These are phyloP conservation scores for Metarhizium robertsii DNA, from an alignment of 2,329 filamentous ascomycete species.

Conservation along the genomic window DNA sequence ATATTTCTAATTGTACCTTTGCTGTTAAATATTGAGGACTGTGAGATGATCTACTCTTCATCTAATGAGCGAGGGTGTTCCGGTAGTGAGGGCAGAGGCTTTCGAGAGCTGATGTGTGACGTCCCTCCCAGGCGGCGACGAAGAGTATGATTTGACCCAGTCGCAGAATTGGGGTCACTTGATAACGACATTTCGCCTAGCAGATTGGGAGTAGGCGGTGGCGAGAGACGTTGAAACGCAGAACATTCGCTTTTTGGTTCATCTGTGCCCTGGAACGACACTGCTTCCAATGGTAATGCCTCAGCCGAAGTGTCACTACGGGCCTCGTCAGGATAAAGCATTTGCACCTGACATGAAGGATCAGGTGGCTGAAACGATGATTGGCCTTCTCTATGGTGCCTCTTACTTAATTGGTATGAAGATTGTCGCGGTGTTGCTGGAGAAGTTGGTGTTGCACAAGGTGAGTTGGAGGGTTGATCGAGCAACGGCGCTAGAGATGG, in stretches of 20 bases:
- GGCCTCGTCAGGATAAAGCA: background rate
- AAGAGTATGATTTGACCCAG: conserved; percentile 1
- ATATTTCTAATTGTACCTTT: background rate
- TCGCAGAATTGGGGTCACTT: conserved; percentile 1
- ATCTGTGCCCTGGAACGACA: conserved; percentile 2
- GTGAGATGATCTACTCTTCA: conserved; percentile 11
- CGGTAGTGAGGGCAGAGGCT: conserved; percentile 27
- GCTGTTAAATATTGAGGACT: background rate
- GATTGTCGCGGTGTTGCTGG: conserved; percentile 8
- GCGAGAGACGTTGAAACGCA: conserved; percentile 17
- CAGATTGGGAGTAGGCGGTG: conserved; percentile 15
- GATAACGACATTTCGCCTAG: conserved; percentile 8
- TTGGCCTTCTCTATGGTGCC: background rate
- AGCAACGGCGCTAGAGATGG: conserved; percentile 21
- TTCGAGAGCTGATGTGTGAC: conserved; percentile 20
- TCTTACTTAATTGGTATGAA: background rate
- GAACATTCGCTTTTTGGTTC: conserved; percentile 8
- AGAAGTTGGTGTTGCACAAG: conserved; percentile 14
- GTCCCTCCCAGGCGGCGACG: background rate
- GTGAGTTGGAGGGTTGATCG: conserved; percentile 16
- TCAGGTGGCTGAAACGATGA: background rate
- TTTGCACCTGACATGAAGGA: background rate
- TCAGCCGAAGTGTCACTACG: background rate
- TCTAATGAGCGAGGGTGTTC: conserved; percentile 11
- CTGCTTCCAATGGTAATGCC: background rate